A percentile compares a stretch with the other conserved stretches of the same genome.
phyloP scores from a whole-genome alignment of 331 rosid genomes.

The Rosa hybrid region DNA sequence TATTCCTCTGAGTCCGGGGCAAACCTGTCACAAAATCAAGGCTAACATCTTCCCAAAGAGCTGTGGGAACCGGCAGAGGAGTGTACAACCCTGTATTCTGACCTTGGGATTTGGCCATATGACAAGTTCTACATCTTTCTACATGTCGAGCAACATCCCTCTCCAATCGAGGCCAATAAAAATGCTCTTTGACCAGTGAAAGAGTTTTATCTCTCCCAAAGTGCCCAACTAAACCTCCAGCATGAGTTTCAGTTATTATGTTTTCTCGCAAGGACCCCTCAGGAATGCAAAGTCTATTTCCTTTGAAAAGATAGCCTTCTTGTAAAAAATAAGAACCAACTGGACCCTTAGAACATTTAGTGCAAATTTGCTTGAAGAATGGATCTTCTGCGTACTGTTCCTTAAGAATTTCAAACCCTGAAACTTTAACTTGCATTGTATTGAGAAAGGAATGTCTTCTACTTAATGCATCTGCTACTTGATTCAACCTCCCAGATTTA shows the following conservation, averaged over 20 bases:
- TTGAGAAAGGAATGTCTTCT: background rate
- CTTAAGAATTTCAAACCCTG: background rate
- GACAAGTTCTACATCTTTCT: background rate
- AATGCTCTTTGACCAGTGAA: background rate
- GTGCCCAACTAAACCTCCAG: background rate
- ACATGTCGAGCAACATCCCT: background rate
- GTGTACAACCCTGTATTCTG: background rate
- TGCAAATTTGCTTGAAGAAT: background rate
- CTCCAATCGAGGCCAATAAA: background rate
- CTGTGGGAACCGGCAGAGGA: background rate
- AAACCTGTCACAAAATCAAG: background rate
- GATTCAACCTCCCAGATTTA: background rate
- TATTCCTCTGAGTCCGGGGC: background rate
- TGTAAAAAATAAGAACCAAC: background rate
- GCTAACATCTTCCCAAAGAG: background rate
- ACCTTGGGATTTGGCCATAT: background rate
- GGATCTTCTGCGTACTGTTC: background rate
- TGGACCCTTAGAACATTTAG: background rate
- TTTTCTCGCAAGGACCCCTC: background rate
- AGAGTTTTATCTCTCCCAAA: background rate
- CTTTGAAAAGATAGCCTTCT: background rate
- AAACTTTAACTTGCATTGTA: background rate
- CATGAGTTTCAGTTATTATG: background rate
- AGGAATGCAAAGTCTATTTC: background rate
- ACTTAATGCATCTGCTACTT: background rate